These are phyloP conservation scores for Erysiphe neolycopersici DNA, from an alignment of 2,329 filamentous ascomycete genomes.

Conservation along the genomic window DNA sequence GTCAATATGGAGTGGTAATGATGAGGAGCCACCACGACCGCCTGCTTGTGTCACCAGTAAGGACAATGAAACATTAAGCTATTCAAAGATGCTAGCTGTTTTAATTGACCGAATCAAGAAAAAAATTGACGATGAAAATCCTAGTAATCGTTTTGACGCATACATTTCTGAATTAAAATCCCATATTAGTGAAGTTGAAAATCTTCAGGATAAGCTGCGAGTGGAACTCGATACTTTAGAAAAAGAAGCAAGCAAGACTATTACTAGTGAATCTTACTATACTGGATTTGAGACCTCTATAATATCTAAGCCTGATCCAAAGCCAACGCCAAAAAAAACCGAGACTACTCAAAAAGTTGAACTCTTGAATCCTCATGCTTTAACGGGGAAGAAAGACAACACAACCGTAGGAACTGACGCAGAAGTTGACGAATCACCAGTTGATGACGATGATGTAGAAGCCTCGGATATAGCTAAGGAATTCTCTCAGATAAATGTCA, in stretches of 20 bases:
- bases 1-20: slow-evolving; percentile 40
- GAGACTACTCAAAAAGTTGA: slow-evolving; percentile 28
- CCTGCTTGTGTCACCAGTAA: slow-evolving; percentile 58
- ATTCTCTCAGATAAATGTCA: slow-evolving; percentile 53
- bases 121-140: slow-evolving; percentile 46
- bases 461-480: slow-evolving; percentile 52
- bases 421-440: slow-evolving; percentile 28
- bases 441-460: slow-evolving; percentile 44
- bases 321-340: slow-evolving; percentile 7
- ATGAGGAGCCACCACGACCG: slow-evolving; percentile 45
- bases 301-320: slow-evolving; percentile 32
- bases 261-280: slow-evolving; percentile 74
- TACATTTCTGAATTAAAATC: slow-evolving; percentile 55
- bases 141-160: slow-evolving; percentile 38
- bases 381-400: slow-evolving; percentile 18
- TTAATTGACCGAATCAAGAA: slow-evolving; percentile 73
- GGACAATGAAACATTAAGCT: slow-evolving; percentile 46
- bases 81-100: slow-evolving; percentile 97
- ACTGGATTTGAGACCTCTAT: slow-evolving; percentile 77
- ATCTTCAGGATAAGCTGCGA: slow-evolving; percentile 48
- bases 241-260: slow-evolving; percentile 64
- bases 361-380: slow-evolving; percentile 41
- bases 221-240: slow-evolving; percentile 57
- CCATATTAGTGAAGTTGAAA: slow-evolving; percentile 53
- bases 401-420: slow-evolving; percentile 33